Conservation (phyloP, 306 rosid genomes). For the Argentina anserina region DNA sequence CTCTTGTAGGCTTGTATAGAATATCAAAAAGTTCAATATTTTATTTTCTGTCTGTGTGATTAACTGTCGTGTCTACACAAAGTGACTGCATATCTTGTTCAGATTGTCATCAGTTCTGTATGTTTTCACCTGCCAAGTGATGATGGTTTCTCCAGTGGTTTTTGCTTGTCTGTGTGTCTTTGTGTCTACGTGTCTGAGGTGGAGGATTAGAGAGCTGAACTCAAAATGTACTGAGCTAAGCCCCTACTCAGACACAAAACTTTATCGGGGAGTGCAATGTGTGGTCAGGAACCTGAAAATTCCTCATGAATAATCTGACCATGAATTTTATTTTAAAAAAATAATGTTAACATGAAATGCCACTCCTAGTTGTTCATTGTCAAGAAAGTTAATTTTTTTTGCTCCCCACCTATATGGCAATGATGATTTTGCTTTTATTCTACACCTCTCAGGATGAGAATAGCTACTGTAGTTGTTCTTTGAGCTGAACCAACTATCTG, state of each 20-base stretch:
- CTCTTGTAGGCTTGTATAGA: not conserved
- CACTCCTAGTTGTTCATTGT: not conserved
- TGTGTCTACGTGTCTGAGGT: not conserved
- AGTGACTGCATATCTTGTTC: not conserved
- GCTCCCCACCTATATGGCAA: not conserved
- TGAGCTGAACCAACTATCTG: constrained; percentile 12
- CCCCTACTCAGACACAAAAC: not conserved
- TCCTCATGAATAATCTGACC: not conserved
- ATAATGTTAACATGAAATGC: too few relatives aligned
- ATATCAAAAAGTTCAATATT: not conserved
- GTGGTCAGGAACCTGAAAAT: not conserved
- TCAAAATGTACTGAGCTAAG: not conserved
- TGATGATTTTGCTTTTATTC: constrained; percentile 4
- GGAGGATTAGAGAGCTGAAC: not conserved
- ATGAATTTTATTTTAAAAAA: too few relatives aligned
- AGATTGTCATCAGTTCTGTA: not conserved
- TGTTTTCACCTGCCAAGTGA: not conserved
- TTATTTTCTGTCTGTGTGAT: not conserved
- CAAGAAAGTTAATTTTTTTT: not conserved
- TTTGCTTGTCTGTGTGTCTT: not conserved
- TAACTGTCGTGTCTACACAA: not conserved
- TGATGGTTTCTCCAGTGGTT: too few relatives aligned
- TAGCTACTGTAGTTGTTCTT: constrained; percentile 14
- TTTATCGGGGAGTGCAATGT: not conserved
- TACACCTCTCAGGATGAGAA: constrained; percentile 21